Evolutionary conservation across 345 rosid species (phyloP).

Genomic region (Euphorbia pulcherrima): DNA sequence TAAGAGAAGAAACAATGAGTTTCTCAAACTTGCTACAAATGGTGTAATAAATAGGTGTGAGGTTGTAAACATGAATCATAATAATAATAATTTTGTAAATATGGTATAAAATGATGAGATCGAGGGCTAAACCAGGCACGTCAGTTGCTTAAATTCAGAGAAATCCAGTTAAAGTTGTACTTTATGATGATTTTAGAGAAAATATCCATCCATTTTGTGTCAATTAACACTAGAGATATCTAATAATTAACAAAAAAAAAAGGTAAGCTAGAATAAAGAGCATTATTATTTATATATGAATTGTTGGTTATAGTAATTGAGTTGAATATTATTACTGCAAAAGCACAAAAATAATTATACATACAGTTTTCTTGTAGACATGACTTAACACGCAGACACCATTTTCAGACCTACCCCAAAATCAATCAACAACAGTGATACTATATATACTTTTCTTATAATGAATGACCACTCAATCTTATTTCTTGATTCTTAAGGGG

Average conservation of each 20-base stretch:
- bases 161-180: neutral
- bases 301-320: neutral
- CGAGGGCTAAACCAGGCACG: neutral
- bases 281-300: no score
- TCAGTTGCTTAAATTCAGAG: neutral
- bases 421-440: slow-evolving; percentile 21
- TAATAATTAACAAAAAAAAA: neutral
- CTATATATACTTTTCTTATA: neutral
- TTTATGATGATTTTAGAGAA: neutral
- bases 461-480: slow-evolving; percentile 13
- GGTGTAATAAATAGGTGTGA: neutral
- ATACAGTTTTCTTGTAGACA: slow-evolving; percentile 7
- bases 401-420: neutral
- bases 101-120: neutral
- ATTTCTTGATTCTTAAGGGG: no score
- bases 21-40: slow-evolving; percentile 17
- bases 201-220: slow-evolving; percentile 5
- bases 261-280: neutral
- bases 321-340: slow-evolving; percentile 8
- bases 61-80: neutral
- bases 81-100: neutral
- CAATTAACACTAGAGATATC: slow-evolving; percentile 6
- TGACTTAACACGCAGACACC: slow-evolving; percentile 17
- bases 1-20: slow-evolving; percentile 9
- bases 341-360: neutral